Evolutionary conservation across 345 rosid species (phyloP).

Genomic region (rapeseed (Brassica napus)): DNA sequence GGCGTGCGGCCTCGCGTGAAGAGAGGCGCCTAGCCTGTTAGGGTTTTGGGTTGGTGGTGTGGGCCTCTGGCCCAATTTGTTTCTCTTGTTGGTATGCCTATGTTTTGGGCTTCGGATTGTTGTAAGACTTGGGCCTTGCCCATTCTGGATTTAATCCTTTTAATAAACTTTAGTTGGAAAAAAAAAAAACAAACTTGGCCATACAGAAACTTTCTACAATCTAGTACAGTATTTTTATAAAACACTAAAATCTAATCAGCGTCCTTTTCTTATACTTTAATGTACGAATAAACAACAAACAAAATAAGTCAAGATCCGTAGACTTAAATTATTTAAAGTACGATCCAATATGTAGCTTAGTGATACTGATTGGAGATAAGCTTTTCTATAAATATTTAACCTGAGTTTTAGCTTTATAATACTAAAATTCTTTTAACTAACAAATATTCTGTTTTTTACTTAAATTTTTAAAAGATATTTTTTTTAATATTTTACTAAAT

Average conservation of each 20-base stretch:
- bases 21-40: too few relatives aligned
- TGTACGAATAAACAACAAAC: constrained; percentile 21
- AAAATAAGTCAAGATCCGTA: constrained; percentile 17
- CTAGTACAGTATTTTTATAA: background rate
- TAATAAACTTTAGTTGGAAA: too few relatives aligned
- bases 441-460: too few relatives aligned
- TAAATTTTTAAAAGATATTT: too few relatives aligned
- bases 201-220: background rate
- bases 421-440: too few relatives aligned
- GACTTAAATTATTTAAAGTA: constrained; percentile 31
- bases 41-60: too few relatives aligned
- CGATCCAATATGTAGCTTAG: constrained; percentile 8
- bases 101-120: too few relatives aligned
- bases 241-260: constrained; percentile 15
- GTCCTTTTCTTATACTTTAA: background rate
- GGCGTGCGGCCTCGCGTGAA: too few relatives aligned
- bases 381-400: background rate
- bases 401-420: background rate
- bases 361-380: constrained; percentile 7
- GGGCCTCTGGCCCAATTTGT: too few relatives aligned
- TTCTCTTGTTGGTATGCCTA: too few relatives aligned
- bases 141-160: too few relatives aligned
- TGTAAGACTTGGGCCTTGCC: too few relatives aligned
- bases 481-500: background rate
- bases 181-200: constrained; percentile 14